A percentile compares a stretch with the other conserved stretches of the same genome.
Evolutionary conservation across 192 early-diverging fungal genomes (phyloP).

Genomic region (Entomortierella parvispora): DNA sequence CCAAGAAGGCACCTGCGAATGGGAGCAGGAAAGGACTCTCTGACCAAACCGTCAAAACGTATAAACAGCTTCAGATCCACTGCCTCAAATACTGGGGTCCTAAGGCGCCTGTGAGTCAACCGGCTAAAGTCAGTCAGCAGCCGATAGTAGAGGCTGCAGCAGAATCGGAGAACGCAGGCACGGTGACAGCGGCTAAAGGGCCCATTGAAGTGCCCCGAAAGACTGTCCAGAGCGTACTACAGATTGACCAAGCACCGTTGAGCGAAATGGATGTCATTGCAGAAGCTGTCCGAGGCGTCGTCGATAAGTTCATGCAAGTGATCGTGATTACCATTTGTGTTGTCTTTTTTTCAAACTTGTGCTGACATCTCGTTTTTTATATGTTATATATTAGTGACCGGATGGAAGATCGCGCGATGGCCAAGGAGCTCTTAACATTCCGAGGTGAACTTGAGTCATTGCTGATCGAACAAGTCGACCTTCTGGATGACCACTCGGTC

Average conservation of each 20-base stretch:
- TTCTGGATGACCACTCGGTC: conserved; percentile 31
- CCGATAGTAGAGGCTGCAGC: no score
- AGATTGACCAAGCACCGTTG: conserved; percentile 33
- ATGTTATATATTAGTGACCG: conserved; percentile 10
- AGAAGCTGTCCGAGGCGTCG: conserved; percentile 36
- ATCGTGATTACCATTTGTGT: not conserved
- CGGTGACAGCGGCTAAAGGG: not conserved
- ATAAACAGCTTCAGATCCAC: conserved; percentile 41
- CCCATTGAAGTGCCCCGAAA: not conserved
- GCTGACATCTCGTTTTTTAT: no score
- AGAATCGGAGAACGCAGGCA: conserved; percentile 1
- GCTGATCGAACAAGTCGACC: conserved; percentile 44
- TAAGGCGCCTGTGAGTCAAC: not conserved
- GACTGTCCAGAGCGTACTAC: conserved; percentile 23
- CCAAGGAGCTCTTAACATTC: conserved; percentile 10
- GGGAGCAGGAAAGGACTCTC: conserved; percentile 13
- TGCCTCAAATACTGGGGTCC: conserved; percentile 44
- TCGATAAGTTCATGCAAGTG: conserved; percentile 42
- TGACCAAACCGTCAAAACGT: conserved; percentile 19
- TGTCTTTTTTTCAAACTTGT: not conserved
- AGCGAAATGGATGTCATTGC: conserved; percentile 51
- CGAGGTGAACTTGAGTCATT: conserved; percentile 31
- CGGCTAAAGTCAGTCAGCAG: conserved; percentile 21
- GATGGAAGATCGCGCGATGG: conserved; percentile 22
- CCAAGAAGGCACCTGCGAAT: not conserved